These are phyloP conservation scores for Saturnispora sanitii DNA, from an alignment of 805 yeast genomes.

Conservation along the genomic window DNA sequence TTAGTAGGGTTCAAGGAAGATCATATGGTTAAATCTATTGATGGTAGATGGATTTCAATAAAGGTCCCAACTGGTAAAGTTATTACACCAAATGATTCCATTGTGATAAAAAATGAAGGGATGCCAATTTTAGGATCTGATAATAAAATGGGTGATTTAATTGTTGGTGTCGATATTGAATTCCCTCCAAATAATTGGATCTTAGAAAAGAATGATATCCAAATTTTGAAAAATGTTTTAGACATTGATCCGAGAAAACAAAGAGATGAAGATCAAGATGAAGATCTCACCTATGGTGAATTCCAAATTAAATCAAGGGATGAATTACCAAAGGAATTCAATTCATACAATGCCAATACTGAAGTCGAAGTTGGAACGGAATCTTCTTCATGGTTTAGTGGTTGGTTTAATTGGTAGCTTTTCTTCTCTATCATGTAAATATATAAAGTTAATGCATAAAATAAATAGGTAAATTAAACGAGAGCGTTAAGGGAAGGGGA, in stretches of 20 bases:
- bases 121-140: constrained; percentile 50
- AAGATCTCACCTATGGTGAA: constrained; percentile 18
- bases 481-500: background rate
- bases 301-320: constrained; percentile 17
- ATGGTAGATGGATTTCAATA: constrained; percentile 62
- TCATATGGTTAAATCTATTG: constrained; percentile 60
- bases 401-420: constrained; percentile 15
- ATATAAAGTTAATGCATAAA: background rate
- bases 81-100: constrained; percentile 60
- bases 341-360: constrained; percentile 20
- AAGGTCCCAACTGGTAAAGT: constrained; percentile 72
- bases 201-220: constrained; percentile 56
- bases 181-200: constrained; percentile 86
- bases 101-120: constrained; percentile 65
- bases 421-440: background rate
- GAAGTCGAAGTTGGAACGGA: constrained; percentile 23
- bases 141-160: constrained; percentile 52
- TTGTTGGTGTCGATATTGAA: constrained; percentile 57
- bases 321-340: constrained; percentile 22
- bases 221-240: constrained; percentile 43
- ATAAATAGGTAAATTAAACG: background rate
- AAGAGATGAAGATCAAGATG: constrained; percentile 15
- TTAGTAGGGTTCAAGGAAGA: constrained; percentile 68
- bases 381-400: constrained; percentile 18
- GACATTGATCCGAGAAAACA: constrained; percentile 15